phyloP scores from a whole-genome alignment of 352 stramenopile species.

The Phytophthora uliginosa region DNA sequence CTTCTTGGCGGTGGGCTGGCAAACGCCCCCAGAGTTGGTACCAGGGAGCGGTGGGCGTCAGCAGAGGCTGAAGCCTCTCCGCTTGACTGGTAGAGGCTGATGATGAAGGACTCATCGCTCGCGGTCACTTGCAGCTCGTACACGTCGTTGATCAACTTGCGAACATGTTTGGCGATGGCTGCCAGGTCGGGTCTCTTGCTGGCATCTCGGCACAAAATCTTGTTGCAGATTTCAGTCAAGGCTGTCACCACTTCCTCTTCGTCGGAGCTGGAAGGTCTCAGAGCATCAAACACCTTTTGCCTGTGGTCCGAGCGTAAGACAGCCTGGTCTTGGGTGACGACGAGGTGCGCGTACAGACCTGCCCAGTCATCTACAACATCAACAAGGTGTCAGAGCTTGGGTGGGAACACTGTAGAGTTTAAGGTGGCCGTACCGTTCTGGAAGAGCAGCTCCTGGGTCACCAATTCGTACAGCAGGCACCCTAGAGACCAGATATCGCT shows the following conservation, averaged over 20 bases:
- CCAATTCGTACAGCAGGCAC: conserved; percentile 77
- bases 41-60: neutral
- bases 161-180: conserved; percentile 26
- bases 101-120: conserved; percentile 37
- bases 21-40: conserved; percentile 4
- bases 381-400: neutral
- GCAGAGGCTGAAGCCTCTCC: neutral
- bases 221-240: conserved; percentile 37
- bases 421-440: conserved; percentile 45
- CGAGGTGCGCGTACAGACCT: conserved; percentile 67
- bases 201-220: conserved; percentile 45
- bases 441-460: conserved; percentile 76
- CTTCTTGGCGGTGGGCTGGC: conserved; percentile 1
- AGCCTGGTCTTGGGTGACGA: conserved; percentile 36
- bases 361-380: conserved; percentile 67
- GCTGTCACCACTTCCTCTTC: conserved; percentile 43
- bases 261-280: conserved; percentile 41
- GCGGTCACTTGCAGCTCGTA: conserved; percentile 34
- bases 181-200: conserved; percentile 34
- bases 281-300: conserved; percentile 39
- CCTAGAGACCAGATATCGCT: conserved; percentile 82
- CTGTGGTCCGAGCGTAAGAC: conserved; percentile 58
- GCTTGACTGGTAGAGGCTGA: conserved; percentile 6
- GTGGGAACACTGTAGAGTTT: too few species aligned
- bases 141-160: conserved; percentile 38